Base-by-base conservation (phyloP, 1,284 basidiomycete species). In the Malassezia obtusa region DNA sequence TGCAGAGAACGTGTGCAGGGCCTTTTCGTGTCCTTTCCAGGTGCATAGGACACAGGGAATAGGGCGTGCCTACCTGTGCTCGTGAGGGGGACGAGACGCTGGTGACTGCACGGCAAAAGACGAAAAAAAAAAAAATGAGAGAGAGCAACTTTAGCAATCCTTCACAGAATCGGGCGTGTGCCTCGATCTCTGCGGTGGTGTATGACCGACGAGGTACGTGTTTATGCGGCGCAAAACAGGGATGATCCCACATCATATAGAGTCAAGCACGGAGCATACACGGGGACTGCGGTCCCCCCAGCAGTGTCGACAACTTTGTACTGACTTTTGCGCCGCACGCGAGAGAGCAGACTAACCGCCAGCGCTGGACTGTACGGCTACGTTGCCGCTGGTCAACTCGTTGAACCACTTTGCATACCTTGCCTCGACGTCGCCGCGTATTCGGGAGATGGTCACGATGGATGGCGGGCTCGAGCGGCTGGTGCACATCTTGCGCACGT, bases 71-170 rank as follows among this genome's bases (percentile, higher is more conserved):
- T n/a, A n/a, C n/a, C n/a, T n/a, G n/a, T n/a, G n/a, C n/a, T n/a
- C n/a, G n/a, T n/a, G n/a, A n/a, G n/a, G n/a, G n/a, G n/a, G n/a
- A n/a, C n/a, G n/a, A n/a, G n/a, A n/a, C n/a, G n/a, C n/a, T n/a
- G n/a, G n/a, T n/a, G n/a, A n/a, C n/a, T 31, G 4, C 14, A 14
- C 14, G 30, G 10, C 11, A 31, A 31, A 31, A 31, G 11, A 14
- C 30, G 30, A 31, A 31, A 31, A n/a, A 31, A 35, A 31, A 31
- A 31, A n/a, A 31, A 35, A 96, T 98, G 92, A 83, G 92, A 68
- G 91, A 98, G 76, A 87, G 87, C 70, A 96, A 94, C 80, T 91
- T 92, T 78, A 85, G 86, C 51, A 92, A 92, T 77, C 89, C 91
- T 25, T 82, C 84, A 40, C 89, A 92, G 78, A 94, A 94, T 78